These are phyloP conservation scores for Amanita rubescens DNA, from an alignment of 768 basidiomycete genomes.

Conservation along the genomic window DNA sequence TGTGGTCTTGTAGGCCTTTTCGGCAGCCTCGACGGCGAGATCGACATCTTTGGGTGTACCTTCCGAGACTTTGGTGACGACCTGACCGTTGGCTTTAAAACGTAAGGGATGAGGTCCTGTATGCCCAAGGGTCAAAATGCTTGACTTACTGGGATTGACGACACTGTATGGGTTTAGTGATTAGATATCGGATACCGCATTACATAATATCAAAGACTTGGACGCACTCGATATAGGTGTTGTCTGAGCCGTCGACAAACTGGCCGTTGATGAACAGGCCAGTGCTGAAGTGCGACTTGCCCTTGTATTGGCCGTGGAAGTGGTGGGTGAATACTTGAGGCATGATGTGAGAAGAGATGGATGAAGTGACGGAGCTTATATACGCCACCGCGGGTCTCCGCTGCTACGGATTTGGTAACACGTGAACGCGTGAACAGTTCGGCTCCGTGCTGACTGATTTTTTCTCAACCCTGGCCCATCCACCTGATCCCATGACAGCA, in stretches of 20 bases:
- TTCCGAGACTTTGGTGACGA: conserved; percentile 48
- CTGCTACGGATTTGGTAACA: too few relatives aligned
- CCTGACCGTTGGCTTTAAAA: conserved; percentile 51
- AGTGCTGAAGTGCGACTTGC: conserved; percentile 49
- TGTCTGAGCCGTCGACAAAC: conserved; percentile 3
- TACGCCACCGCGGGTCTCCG: neutral
- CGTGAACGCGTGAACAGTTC: too few relatives aligned
- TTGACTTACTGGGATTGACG: conserved; percentile 43
- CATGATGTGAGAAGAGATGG: conserved; percentile 15
- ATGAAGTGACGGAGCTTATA: neutral
- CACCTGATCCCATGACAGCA: too few relatives aligned
- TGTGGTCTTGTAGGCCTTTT: conserved; percentile 44
- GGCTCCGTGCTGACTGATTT: too few relatives aligned
- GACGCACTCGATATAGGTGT: conserved; percentile 1
- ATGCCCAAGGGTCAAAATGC: neutral
- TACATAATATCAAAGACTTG: neutral
- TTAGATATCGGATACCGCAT: neutral
- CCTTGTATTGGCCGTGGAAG: conserved; percentile 52
- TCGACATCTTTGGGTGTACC: conserved; percentile 70
- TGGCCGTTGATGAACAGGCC: conserved; percentile 26
- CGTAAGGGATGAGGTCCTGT: neutral
- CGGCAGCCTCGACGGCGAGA: conserved; percentile 60
- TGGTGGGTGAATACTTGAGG: conserved; percentile 34
- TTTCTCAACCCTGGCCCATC: too few relatives aligned
- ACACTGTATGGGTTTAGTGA: conserved; percentile 28